These are phyloP conservation scores for Trichoderma sp. DNA, from an alignment of 2,329 filamentous ascomycete species.

Conservation along the genomic window DNA sequence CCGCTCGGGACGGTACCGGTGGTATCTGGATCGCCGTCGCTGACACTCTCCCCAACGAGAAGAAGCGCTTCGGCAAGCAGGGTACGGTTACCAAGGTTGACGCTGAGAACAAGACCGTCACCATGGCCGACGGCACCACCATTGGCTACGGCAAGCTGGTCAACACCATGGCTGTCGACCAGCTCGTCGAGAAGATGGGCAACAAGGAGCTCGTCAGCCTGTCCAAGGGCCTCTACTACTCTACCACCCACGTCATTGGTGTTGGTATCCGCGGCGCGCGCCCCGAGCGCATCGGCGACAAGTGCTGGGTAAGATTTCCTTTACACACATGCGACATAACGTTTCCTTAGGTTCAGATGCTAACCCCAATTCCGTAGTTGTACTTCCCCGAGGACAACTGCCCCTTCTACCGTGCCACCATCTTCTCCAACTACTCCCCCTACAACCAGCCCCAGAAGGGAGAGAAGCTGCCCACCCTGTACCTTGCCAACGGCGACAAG, in stretches of 20 bases:
- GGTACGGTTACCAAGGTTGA: constrained; percentile 85
- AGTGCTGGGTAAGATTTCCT: constrained; percentile 76
- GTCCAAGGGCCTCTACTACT: constrained; percentile 93
- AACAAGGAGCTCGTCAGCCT: constrained; percentile 79
- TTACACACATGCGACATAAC: not conserved
- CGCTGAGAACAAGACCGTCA: constrained; percentile 78
- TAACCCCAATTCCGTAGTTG: constrained; percentile 48
- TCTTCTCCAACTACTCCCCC: constrained; percentile 99
- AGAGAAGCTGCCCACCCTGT: constrained; percentile 81
- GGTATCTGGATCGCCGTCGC: constrained; percentile 99
- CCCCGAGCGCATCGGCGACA: constrained; percentile 95
- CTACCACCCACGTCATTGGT: constrained; percentile 94
- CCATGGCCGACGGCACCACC: constrained; percentile 78
- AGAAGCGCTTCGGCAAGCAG: constrained; percentile 84
- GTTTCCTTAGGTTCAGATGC: not conserved
- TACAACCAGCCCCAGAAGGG: constrained; percentile 89
- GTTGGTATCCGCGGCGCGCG: constrained; percentile 89
- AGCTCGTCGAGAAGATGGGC: constrained; percentile 81
- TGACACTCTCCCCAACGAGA: constrained; percentile 86
- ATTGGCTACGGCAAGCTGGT: constrained; percentile 90
- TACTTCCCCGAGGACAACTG: constrained; percentile 99
- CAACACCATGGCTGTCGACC: constrained; percentile 94
- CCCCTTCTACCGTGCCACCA: constrained; percentile 98
- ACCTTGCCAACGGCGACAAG: constrained; percentile 82
- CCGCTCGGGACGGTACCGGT: constrained; percentile 89